These are phyloP conservation scores for Paracamarosporium sp. DNA, from an alignment of 2,329 filamentous ascomycete genomes.

Conservation along the genomic window DNA sequence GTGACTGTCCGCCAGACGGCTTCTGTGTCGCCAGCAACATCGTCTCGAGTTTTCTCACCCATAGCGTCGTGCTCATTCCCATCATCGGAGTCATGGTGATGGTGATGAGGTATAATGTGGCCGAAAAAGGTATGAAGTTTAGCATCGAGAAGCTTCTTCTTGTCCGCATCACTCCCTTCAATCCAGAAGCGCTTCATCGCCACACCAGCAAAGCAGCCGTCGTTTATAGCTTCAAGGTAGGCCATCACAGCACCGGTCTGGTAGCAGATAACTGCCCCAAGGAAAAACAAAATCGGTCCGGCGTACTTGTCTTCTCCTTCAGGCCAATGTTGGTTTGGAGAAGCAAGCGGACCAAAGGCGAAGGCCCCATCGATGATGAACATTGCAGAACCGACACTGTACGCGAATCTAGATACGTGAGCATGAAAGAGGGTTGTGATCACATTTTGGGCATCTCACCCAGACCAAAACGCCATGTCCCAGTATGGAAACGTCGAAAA, in stretches of 20 bases:
- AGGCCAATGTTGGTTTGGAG: background rate
- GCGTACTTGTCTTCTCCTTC: slow-evolving; percentile 6
- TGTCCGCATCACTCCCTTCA: slow-evolving; percentile 1
- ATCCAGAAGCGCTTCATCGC: slow-evolving; percentile 7
- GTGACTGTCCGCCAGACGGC: background rate
- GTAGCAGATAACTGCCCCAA: background rate
- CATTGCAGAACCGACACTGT: slow-evolving; percentile 3
- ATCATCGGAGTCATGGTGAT: background rate
- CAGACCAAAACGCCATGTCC: slow-evolving; percentile 10
- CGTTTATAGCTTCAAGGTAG: slow-evolving; percentile 7
- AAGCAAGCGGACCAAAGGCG: slow-evolving; percentile 5
- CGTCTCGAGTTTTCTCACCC: background rate
- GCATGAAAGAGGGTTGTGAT: background rate
- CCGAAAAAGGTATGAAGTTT: slow-evolving; percentile 2
- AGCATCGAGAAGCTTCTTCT: slow-evolving; percentile 1
- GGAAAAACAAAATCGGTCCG: slow-evolving; percentile 3
- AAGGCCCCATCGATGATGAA: slow-evolving; percentile 4
- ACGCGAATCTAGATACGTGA: background rate
- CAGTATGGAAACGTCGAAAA: slow-evolving; percentile 7
- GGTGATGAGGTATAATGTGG: slow-evolving; percentile 1
- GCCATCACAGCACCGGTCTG: slow-evolving; percentile 4
- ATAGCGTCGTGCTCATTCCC: background rate
- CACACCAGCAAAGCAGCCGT: slow-evolving; percentile 6
- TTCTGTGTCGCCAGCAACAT: background rate
- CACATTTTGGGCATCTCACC: background rate